Evolutionary conservation across 164 flowering plant species (phyloP), one percentile per base, ranked within the genome.

Genomic region (Chimonanthus salicifolius): DNA sequence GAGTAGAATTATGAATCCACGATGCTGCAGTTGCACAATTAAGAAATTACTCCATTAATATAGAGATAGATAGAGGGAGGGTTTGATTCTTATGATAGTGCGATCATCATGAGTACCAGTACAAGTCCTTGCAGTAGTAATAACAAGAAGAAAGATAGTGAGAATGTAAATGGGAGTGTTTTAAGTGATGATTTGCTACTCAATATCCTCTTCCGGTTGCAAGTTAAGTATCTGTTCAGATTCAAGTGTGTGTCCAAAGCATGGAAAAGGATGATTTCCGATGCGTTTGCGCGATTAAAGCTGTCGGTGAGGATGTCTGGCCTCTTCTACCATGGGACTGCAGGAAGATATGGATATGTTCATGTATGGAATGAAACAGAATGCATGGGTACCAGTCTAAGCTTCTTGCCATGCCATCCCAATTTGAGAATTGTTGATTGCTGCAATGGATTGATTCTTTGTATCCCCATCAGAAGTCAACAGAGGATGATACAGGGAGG

Each of bases 91-190:
- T 33, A 33, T 33, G 33, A 33, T 33, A 33, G 33, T 33, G 33
- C 33, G 33, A 33, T 33, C 33, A 33, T 33, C 33, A 33, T 33
- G 33, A 33, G 33, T 33, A 33, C 33, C 33, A 33, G 33, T 33
- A 33, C 33, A 33, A 33, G 33, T 33, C 33, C 33, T 33, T 33
- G 33, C 33, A 33, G 33, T 33, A 33, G 33, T 33, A 33, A 33
- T 33, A 33, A 33, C 33, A 33, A 33, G 33, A 33, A 33, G 33
- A 33, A 33, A 33, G 33, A 33, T 33, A 33, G 33, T 93, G 45
- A 64, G 20, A 6, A 33, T 33, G 67, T 64, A 2, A 64, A 20
- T 21, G 45, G 67, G 9, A 20, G 67, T 20, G 13, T 20, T 33
- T 64, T 67, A 44, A 67, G 69, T 46, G 18, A 67, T 45, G 69